These are phyloP conservation scores for Diaporthe citriasiana DNA, from an alignment of 2,329 filamentous ascomycete species.

Conservation along the genomic window DNA sequence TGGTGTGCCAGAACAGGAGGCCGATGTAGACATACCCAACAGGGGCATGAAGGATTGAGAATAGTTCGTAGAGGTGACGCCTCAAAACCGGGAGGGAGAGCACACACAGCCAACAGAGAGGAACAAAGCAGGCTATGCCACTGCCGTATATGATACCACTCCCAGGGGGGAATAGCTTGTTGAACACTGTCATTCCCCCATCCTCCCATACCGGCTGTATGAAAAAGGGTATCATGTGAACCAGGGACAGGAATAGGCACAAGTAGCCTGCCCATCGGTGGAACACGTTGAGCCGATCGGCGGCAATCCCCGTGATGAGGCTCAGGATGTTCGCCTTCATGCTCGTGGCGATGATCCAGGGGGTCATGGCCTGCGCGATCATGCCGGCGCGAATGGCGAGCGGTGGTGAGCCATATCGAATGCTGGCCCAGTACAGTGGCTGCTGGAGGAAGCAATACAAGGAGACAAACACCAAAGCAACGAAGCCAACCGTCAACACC, in stretches of 20 bases:
- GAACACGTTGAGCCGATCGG: constrained; percentile 91
- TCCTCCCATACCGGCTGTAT: constrained; percentile 89
- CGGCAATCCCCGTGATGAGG: constrained; percentile 88
- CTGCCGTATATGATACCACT: constrained; percentile 86
- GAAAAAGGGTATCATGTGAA: constrained; percentile 92
- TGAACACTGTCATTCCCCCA: constrained; percentile 78
- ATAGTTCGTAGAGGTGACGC: constrained; percentile 85
- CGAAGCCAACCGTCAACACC: constrained; percentile 76
- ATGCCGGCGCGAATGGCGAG: constrained; percentile 90
- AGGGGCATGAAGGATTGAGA: constrained; percentile 85
- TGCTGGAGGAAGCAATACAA: constrained; percentile 90
- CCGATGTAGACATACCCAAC: constrained; percentile 85
- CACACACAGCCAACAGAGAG: constrained; percentile 85
- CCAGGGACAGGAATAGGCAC: constrained; percentile 83
- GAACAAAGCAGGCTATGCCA: constrained; percentile 84
- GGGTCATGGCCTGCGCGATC: constrained; percentile 91
- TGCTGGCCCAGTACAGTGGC: constrained; percentile 90
- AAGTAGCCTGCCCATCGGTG: constrained; percentile 94
- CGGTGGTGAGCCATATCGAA: constrained; percentile 88
- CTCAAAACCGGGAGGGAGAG: constrained; percentile 87
- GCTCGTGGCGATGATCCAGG: constrained; percentile 91
- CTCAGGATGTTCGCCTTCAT: constrained; percentile 93
- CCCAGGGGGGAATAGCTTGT: constrained; percentile 75
- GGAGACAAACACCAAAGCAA: constrained; percentile 79
- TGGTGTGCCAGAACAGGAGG: constrained; percentile 95